These are phyloP conservation scores for Mycena vulgaris DNA, from an alignment of 768 basidiomycete species.

Conservation along the genomic window DNA sequence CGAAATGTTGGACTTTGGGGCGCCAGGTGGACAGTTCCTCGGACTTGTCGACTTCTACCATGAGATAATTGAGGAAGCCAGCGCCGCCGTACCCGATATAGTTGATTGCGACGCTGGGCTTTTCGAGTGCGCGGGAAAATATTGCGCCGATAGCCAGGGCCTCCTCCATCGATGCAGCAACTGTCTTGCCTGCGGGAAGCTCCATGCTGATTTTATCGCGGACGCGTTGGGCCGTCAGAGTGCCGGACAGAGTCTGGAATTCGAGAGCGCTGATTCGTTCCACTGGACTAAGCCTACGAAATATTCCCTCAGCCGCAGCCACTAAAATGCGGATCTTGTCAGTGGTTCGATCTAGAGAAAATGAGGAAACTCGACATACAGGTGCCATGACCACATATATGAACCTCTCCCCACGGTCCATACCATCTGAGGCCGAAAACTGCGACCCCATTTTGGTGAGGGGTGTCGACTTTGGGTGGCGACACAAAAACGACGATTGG, in stretches of 20 bases:
- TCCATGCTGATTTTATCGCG: slow-evolving; percentile 27
- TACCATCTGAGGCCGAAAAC: slow-evolving; percentile 26
- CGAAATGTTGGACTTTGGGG: slow-evolving; percentile 6
- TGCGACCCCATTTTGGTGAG: neutral
- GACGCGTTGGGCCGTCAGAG: slow-evolving; percentile 14
- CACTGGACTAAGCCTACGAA: neutral
- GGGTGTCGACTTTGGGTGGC: neutral
- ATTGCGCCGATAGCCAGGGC: neutral
- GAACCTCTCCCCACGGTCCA: slow-evolving; percentile 16
- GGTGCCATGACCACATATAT: slow-evolving; percentile 34
- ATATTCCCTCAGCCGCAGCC: slow-evolving; percentile 28
- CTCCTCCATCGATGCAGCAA: slow-evolving; percentile 16
- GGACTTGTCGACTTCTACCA: slow-evolving; percentile 23
- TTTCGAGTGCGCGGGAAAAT: slow-evolving; percentile 19
- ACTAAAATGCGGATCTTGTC: neutral
- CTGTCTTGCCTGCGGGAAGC: slow-evolving; percentile 21
- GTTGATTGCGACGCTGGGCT: neutral
- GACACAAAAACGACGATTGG: slow-evolving; percentile 26
- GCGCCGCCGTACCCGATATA: slow-evolving; percentile 30
- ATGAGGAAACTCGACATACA: neutral
- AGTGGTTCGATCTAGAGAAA: neutral
- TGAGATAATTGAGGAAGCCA: slow-evolving; percentile 25
- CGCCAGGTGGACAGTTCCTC: slow-evolving; percentile 17
- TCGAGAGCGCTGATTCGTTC: slow-evolving; percentile 8
- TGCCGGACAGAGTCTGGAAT: slow-evolving; percentile 25